These are phyloP conservation scores for Drosera capensis DNA, from an alignment of 148 eudicot species.

Conservation along the genomic window DNA sequence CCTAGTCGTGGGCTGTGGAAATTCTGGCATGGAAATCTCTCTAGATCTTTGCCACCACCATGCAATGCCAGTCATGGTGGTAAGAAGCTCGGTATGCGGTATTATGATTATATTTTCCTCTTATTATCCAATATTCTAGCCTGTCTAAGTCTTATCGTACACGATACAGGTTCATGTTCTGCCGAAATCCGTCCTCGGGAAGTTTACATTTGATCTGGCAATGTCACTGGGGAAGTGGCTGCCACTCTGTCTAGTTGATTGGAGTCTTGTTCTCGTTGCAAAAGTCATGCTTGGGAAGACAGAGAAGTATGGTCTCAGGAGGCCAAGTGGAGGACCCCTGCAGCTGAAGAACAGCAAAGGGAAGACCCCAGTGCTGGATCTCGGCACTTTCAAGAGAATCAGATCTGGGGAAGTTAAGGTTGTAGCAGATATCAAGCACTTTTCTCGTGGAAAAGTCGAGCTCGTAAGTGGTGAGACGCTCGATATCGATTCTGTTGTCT, in stretches of 20 bases:
- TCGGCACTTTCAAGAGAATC: constrained; percentile 49
- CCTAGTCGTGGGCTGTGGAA: constrained; percentile 45
- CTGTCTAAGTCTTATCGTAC: not conserved
- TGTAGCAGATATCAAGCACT: not conserved
- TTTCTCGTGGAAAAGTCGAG: not conserved
- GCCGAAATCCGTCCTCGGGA: constrained; percentile 55
- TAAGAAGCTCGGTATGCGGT: constrained; percentile 29
- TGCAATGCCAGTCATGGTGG: constrained; percentile 39
- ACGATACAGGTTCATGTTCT: constrained; percentile 40
- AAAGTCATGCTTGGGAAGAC: constrained; percentile 48
- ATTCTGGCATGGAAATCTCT: constrained; percentile 58
- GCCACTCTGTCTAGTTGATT: constrained; percentile 40
- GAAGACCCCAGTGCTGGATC: constrained; percentile 59
- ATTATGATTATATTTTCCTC: not conserved
- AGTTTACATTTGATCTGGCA: constrained; percentile 50
- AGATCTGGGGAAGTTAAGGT: constrained; percentile 44
- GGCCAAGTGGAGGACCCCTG: constrained; percentile 52
- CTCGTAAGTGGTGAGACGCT: constrained; percentile 5
- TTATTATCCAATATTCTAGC: no score
- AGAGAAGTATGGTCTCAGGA: constrained; percentile 25
- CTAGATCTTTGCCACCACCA: constrained; percentile 50
- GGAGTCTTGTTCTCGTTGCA: constrained; percentile 33
- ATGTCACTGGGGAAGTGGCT: constrained; percentile 47
- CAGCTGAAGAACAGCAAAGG: constrained; percentile 39
- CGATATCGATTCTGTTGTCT: constrained; percentile 18